These are phyloP conservation scores for Botrytis porri DNA, from an alignment of 2,329 filamentous ascomycete genomes.

Conservation along the genomic window DNA sequence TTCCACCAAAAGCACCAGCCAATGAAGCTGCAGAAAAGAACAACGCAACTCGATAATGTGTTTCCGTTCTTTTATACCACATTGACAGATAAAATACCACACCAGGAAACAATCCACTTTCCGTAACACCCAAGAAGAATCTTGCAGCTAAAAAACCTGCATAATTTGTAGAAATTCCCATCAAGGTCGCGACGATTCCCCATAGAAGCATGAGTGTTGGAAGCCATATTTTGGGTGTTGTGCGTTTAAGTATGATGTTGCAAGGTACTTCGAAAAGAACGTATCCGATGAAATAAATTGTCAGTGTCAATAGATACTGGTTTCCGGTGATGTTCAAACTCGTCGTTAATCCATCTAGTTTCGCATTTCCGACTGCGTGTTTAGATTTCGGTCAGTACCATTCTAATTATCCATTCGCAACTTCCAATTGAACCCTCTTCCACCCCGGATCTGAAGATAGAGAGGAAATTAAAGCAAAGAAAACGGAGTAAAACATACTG, in stretches of 20 bases:
- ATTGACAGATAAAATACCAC: conserved; percentile 50
- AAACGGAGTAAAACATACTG: conserved; percentile 42
- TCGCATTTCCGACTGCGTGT: conserved; percentile 55
- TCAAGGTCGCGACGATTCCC: conserved; percentile 53
- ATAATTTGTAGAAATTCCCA: conserved; percentile 49
- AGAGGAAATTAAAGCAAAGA: background rate
- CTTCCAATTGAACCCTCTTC: background rate
- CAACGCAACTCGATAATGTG: conserved; percentile 53
- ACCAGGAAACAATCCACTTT: conserved; percentile 54
- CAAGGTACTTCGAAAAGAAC: conserved; percentile 59
- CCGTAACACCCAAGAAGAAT: conserved; percentile 55
- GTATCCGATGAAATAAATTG: conserved; percentile 62
- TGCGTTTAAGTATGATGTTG: conserved; percentile 60
- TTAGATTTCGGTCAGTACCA: background rate
- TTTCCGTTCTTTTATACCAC: conserved; percentile 53
- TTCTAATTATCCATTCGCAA: background rate
- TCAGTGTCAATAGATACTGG: conserved; percentile 63
- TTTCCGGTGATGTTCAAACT: conserved; percentile 56
- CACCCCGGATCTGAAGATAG: too few relatives aligned
- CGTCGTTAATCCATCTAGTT: conserved; percentile 52
- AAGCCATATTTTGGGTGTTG: conserved; percentile 55
- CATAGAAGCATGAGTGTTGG: conserved; percentile 55
- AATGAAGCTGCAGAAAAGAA: conserved; percentile 55
- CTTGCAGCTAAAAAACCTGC: conserved; percentile 52
- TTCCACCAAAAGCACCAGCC: conserved; percentile 56